These are phyloP conservation scores for Theileria orientalis DNA, from an alignment of 169 alveolate genomes.

Conservation along the genomic window DNA sequence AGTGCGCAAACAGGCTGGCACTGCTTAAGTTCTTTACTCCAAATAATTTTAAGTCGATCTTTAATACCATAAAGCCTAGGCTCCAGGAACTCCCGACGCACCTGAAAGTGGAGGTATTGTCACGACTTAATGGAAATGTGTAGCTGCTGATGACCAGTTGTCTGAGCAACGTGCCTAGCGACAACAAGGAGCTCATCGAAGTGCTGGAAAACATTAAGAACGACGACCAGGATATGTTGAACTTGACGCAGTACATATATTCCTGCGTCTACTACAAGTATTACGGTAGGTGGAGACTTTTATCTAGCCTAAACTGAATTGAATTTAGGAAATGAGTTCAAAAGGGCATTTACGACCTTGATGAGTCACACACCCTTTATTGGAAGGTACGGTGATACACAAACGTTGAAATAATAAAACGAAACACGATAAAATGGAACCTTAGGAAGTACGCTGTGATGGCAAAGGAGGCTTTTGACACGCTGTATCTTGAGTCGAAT, in stretches of 20 bases:
- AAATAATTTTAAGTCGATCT: conserved; percentile 16
- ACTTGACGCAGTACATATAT: conserved; percentile 30
- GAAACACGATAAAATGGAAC: not conserved
- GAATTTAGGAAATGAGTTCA: conserved; percentile 17
- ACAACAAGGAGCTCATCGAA: not conserved
- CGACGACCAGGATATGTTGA: conserved; percentile 25
- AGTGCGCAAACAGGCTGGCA: conserved; percentile 40
- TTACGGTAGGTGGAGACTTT: not conserved
- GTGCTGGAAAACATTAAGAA: conserved; percentile 15
- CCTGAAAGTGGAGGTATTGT: conserved; percentile 21
- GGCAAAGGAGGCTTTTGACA: conserved; percentile 62
- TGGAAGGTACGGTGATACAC: conserved; percentile 28
- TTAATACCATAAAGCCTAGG: conserved; percentile 9
- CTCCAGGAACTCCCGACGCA: conserved; percentile 16
- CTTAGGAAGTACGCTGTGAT: conserved; percentile 47
- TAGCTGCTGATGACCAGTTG: conserved; percentile 52
- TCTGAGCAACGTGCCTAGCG: conserved; percentile 8
- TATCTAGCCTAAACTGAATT: not conserved
- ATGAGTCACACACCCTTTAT: conserved; percentile 10
- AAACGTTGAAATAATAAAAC: not conserved
- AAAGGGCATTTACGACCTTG: conserved; percentile 1
- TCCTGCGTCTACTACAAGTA: conserved; percentile 29
- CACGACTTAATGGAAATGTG: not conserved
- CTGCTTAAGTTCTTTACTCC: conserved; percentile 51
- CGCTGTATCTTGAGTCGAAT: conserved; percentile 37